Evolutionary conservation across 2,329 filamentous ascomycete species (phyloP), one percentile per base, ranked within the genome.

Genomic region (Pseudocercospora cruenta): DNA sequence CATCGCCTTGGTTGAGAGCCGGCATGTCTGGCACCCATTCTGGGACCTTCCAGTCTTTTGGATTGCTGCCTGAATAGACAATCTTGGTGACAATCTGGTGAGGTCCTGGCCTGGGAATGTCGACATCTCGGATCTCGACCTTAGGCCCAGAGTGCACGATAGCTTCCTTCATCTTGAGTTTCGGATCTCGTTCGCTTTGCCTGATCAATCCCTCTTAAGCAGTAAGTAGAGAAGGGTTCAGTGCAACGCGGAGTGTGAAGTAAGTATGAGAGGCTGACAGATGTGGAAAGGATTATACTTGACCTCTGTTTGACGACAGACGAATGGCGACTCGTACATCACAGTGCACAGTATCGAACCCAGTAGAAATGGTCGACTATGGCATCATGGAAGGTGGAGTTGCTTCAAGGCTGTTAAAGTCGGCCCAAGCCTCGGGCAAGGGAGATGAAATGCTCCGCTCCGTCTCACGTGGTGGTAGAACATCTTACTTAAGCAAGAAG

Each of bases 41-140:
- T 60, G 70, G 65, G 4, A 71, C 62, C 55, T 71, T 71, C 74
- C 74, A 76, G 62, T 76, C 74, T 60, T 77, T 76, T 1, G 75
- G 75, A 61, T 77, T 77, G 45, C 72, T 72, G 39, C 75, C 75
- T 55, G 67, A 71, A 67, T 72, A 75, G 55, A 75, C 61, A 31
- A 76, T 75, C 64, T 76, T 76, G 19, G 68, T 77, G 4, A 77
- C 70, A 14, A 77, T 63, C 63, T 77, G 74, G 51, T 73, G 70
- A 9, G 73, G 70, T 6, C 70, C 70, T 0, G 82, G 80, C 3
- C 69, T 74, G 0, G 83, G 83, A 45, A 83, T 80, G 1, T 78
- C 77, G 6, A 75, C 74, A 43, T 84, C 80, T 55, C 74, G 69
- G 59, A 80, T 76, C 45, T 76, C 68, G 70, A 79, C 73, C 43